Evolutionary conservation across 768 basidiomycete species (phyloP), one percentile per base, ranked within the genome.

Genomic region (Podaxis sp.): DNA sequence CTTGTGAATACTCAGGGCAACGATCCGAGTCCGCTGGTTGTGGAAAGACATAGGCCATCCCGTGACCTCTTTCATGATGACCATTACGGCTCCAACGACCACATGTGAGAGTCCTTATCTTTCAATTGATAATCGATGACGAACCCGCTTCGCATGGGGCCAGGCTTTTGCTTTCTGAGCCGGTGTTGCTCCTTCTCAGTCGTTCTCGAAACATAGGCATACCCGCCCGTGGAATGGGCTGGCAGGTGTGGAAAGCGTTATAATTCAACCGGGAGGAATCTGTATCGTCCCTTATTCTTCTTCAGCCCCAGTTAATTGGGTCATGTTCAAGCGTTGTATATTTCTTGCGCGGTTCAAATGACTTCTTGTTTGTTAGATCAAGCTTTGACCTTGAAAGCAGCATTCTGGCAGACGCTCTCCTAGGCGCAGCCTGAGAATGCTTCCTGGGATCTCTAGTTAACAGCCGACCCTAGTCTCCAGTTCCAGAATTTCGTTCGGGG

Each of bases 91-190:
- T 11, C 4, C 36, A 39, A 17, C 58, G 19, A 19, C 26, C 26
- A 52, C 33, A 40, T 40, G 48, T 52, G 49, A 51, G 49, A 59
- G 38, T 33, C 26, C 57, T 33, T 51, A 59, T 59, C 57, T 51
- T 39, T 12, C 22, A 33, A 24, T 39, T 40, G 58, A 59, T 59
- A 52, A 59, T 59, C 33, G 48, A 59, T 24, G 49, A 17, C 56
- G 24, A 26, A 57, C 42, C 15, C 42, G 15, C n/a, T 19, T 13
- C n/a, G 15, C 42, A 12, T 17, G 42, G 42, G 2, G 42, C 15
- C 22, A 11, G 22, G 51, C 51, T 30, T 52, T 52, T n/a, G 42
- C n/a, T 4, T 44, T 19, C 15, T 15, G 42, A 44, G 15, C 15
- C 4, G 42, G 42, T 8, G 33, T 33, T 33, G 33, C 19, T 46